Evolutionary conservation across 2,329 filamentous ascomycete genomes (phyloP).

Genomic region (Trichoderma afroharzianum): DNA sequence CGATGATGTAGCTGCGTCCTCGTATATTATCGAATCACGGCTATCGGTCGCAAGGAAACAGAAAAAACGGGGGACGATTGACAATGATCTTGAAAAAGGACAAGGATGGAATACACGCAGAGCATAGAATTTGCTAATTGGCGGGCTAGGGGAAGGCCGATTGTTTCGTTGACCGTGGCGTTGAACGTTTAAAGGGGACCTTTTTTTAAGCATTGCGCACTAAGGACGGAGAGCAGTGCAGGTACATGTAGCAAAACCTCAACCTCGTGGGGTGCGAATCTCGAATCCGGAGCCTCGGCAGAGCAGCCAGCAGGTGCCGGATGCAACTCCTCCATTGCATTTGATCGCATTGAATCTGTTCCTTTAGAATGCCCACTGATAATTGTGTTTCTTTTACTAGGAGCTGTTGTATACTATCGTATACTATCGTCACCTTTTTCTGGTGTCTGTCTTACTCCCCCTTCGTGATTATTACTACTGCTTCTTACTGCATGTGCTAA

Average conservation of each 20-base stretch:
- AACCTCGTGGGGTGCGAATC: not conserved
- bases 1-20: not conserved
- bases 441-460: not conserved
- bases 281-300: constrained; percentile 9
- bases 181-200: not conserved
- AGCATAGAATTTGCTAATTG: not conserved
- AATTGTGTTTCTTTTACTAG: not conserved
- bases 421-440: not conserved
- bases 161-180: not conserved
- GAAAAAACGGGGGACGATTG: not conserved
- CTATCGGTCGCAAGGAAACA: not conserved
- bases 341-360: not conserved
- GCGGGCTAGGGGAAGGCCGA: not conserved
- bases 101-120: not conserved
- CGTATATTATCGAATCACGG: not conserved
- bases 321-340: not conserved
- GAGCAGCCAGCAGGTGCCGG: not conserved
- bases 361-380: not conserved
- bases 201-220: not conserved
- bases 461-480: not conserved
- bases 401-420: not conserved
- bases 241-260: not conserved
- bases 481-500: not conserved
- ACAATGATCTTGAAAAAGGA: not conserved
- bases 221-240: not conserved